phyloP scores from a whole-genome alignment of 2,329 filamentous ascomycete species.

The Fusarium nelsonii region DNA sequence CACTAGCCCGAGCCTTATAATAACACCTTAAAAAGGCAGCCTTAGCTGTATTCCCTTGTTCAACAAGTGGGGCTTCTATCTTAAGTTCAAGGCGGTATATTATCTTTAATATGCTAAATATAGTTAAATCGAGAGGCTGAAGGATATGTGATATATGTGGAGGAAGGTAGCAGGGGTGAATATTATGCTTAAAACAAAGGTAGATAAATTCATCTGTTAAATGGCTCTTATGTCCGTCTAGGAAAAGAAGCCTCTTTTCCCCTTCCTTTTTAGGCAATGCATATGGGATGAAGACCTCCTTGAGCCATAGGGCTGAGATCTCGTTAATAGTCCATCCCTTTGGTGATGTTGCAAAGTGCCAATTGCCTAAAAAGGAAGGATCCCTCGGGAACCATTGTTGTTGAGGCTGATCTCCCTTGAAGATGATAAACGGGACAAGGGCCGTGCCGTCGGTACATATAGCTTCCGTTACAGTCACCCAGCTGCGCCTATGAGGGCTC shows the following conservation, averaged over 20 bases:
- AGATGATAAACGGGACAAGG: background rate
- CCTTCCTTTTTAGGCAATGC: background rate
- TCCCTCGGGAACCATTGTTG: background rate
- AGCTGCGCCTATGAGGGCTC: background rate
- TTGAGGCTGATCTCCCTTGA: background rate
- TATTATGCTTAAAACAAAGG: slow-evolving; percentile 1
- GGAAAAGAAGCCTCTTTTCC: slow-evolving; percentile 4
- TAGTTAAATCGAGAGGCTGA: background rate
- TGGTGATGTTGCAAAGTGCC: background rate
- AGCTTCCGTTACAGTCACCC: background rate
- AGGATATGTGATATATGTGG: background rate
- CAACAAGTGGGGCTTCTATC: background rate
- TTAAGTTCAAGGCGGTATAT: background rate
- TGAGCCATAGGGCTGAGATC: slow-evolving; percentile 3
- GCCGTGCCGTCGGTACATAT: background rate
- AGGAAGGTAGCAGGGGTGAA: background rate
- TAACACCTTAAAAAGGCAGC: slow-evolving; percentile 3
- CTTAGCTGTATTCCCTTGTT: background rate
- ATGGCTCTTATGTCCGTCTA: background rate
- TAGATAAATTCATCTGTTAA: slow-evolving; percentile 1
- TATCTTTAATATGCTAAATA: background rate
- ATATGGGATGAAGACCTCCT: background rate
- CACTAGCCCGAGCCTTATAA: background rate
- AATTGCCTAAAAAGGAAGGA: slow-evolving; percentile 4
- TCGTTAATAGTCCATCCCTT: slow-evolving; percentile 2